These are phyloP conservation scores for Starmerella sirachaensis DNA, from an alignment of 805 yeast species.

Conservation along the genomic window DNA sequence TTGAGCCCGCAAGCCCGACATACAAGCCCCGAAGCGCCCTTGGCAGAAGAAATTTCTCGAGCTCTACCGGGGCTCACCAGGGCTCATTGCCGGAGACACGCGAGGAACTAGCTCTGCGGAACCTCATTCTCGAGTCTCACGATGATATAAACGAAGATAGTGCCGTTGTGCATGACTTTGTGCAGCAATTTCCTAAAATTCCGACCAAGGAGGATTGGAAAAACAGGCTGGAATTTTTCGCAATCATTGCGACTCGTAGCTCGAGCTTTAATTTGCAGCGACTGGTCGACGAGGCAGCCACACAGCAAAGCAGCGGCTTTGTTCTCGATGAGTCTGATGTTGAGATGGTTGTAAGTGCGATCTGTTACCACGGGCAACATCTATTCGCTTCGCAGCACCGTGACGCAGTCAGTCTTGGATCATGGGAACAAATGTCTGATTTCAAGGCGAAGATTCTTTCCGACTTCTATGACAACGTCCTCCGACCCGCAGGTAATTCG, in stretches of 20 bases:
- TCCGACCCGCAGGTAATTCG: slow-evolving; percentile 21
- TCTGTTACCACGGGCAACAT: slow-evolving; percentile 24
- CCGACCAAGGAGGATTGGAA: slow-evolving; percentile 26
- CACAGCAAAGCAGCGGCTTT: slow-evolving; percentile 27
- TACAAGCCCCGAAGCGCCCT: background rate
- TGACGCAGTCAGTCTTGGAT: slow-evolving; percentile 8
- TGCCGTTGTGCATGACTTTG: slow-evolving; percentile 21
- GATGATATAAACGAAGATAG: slow-evolving; percentile 11
- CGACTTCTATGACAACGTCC: slow-evolving; percentile 20
- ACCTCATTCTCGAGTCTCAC: slow-evolving; percentile 1
- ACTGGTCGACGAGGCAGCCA: slow-evolving; percentile 22
- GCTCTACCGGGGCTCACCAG: background rate
- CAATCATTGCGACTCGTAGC: slow-evolving; percentile 18
- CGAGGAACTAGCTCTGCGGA: slow-evolving; percentile 15
- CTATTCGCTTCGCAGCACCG: slow-evolving; percentile 17
- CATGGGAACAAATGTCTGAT: slow-evolving; percentile 22
- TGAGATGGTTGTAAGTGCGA: slow-evolving; percentile 21
- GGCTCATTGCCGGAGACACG: slow-evolving; percentile 5
- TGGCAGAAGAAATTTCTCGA: background rate
- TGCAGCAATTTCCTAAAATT: slow-evolving; percentile 18
- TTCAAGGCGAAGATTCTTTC: slow-evolving; percentile 20
- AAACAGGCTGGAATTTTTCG: slow-evolving; percentile 22
- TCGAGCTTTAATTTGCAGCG: slow-evolving; percentile 20
- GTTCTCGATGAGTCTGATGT: slow-evolving; percentile 25
- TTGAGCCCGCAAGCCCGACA: background rate